Base-by-base conservation (phyloP, 768 basidiomycete species). In the button mushroom (Agaricus bisporus) region DNA sequence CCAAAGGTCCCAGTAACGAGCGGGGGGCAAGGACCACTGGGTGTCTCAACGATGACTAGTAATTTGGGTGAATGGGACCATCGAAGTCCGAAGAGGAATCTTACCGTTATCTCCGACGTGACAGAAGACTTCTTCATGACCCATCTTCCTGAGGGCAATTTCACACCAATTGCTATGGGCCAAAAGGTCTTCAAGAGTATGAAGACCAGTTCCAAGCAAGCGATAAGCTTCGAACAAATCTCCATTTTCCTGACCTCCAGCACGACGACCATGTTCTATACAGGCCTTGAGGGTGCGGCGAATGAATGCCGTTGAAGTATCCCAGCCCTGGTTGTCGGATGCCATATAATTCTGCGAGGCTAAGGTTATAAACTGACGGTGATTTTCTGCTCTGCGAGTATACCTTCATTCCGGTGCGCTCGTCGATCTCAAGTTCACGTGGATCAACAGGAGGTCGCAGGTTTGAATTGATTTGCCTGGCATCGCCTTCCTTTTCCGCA, bases 91-190 rank as follows among this genome's bases (percentile, higher is more conserved):
- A 18, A 5, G 29, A 18, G 17, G 6, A 6, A 35, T 9, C 26
- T n/a, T 17, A 73, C 78, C 78, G 56, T 75, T 73, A 41, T 85
- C 81, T 12, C 90, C 88, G 45, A 91, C 87, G 66, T 91, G 88
- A 55, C 83, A 83, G 68, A 91, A 91, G 14, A 91, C 85, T 41
- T 87, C 73, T 14, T 70, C 56, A 63, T 88, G 72, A 0, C 90
- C 89, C 70, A 89, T 73, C 57, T 82, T 83, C 57, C 80, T 75
- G 7, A 91, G 73, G 0, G 78, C 79, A 10, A 91, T 70, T 66
- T 93, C 88, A 66, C 85, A 85, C 79, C 85, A 91, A 68, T 91
- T 84, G 63, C 81, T 82, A 64, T 91, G 90, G 1, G 88, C 88
- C 11, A 85, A 69, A 38, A 90, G 75, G 64, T 91, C 87, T 62